These are phyloP conservation scores for Leucocoprinus sp. DNA, from an alignment of 768 basidiomycete genomes.

Conservation along the genomic window DNA sequence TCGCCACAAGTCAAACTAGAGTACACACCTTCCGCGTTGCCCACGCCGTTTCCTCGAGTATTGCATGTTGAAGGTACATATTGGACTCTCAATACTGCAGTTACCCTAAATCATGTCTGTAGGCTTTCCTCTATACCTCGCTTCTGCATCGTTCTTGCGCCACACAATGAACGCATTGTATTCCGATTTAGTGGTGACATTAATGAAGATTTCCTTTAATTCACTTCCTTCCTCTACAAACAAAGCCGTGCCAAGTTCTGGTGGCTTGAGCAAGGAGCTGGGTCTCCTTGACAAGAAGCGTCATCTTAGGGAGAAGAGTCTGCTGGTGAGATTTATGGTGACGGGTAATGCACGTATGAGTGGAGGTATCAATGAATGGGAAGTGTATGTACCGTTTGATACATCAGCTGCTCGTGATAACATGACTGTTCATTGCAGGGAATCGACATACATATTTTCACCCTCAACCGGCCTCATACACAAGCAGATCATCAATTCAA, in stretches of 20 bases:
- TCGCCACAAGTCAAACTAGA: constrained; percentile 52
- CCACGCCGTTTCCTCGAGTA: constrained; percentile 61
- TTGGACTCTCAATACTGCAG: not conserved
- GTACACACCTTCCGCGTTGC: constrained; percentile 67
- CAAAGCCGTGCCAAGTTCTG: not conserved
- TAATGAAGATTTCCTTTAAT: constrained; percentile 40
- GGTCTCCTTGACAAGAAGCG: constrained; percentile 19
- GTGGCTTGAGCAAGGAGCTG: not conserved
- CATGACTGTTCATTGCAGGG: constrained; percentile 26
- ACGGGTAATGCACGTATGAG: constrained; percentile 57
- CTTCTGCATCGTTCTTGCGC: constrained; percentile 60
- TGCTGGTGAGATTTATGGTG: constrained; percentile 48
- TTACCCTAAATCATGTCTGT: not conserved
- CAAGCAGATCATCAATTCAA: constrained; percentile 63
- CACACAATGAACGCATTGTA: constrained; percentile 74
- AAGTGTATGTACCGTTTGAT: constrained; percentile 43
- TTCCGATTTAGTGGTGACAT: constrained; percentile 49
- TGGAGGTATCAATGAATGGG: constrained; percentile 58
- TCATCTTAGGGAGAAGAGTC: constrained; percentile 44
- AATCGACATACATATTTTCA: constrained; percentile 70
- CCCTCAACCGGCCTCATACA: constrained; percentile 56
- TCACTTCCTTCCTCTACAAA: constrained; percentile 17
- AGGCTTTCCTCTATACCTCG: constrained; percentile 69
- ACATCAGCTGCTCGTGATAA: not conserved
- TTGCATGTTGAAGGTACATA: constrained; percentile 61